Base-by-base conservation (phyloP, 805 yeast species). In the Yamadazyma kitorensis region DNA sequence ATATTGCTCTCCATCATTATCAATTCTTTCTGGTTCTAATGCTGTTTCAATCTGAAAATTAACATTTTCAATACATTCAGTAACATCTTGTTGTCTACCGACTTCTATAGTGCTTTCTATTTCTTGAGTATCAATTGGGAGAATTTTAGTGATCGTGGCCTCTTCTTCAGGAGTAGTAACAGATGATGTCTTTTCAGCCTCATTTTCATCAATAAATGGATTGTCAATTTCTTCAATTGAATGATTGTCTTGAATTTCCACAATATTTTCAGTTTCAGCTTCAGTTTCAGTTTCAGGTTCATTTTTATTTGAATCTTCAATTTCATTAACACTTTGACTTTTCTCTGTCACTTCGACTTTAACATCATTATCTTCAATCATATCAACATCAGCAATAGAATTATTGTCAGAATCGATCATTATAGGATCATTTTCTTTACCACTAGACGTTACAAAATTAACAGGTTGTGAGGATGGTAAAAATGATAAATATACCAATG, bases 51-150 rank as follows among this genome's bases (percentile, higher is more conserved):
- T 64, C 55, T 91, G 98, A 44, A 82, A 85, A 10, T 89, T 68
- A 6, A 93, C 97, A 55, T 93, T 93, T 36, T 89, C 95, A 51
- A 91, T 88, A 57, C 98, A 91, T 55, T 93, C 98, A 0, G 97
- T 88, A 13, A 93, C 98, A 64, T 93, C 98, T 56, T 93, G 98
- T 55, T 93, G 98, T 44, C 95, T 70, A 2, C 96, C 95, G 51
- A 81, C 68, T 51, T 86, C 89, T 34, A 82, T 67, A 0, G 93
- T 80, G 48, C 80, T 75, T 37, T 78, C 88, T 59, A 83, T 72
- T 49, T 82, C 87, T 41, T 80, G 85, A 4, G 77, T 61, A 39
- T 72, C 65, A 10, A 75, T 75, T 24, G 53, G 58, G 26, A 61
- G 44, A 18, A 61, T 34, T 26, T 46, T 48, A 4, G 56, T 44